Evolutionary conservation across 306 rosid genomes (phyloP), one percentile per base, ranked within the genome.

Genomic region (Calophaca sinica): DNA sequence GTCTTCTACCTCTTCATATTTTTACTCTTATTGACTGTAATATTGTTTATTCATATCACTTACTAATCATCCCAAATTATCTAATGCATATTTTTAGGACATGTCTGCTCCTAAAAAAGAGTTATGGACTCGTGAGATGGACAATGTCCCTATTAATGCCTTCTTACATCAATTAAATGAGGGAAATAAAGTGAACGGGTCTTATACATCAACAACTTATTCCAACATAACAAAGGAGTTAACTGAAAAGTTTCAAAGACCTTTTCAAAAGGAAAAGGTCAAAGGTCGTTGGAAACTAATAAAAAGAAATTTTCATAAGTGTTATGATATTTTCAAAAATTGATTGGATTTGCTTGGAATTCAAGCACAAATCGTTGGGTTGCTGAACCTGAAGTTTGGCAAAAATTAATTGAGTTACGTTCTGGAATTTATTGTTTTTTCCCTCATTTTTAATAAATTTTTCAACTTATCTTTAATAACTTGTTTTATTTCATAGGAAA

Each of bases 251-350:
- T 20, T 54, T 26, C 5, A 54, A 3, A 20, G 61, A 20, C 29
- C 61, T 54, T 54, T 54, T 54, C 60, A 15, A 53, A 53, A 53
- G 62, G 36, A 28, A 1, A 55, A 55, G n/a, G 33, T 26, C n/a
- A 26, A 20, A 20, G 26, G 26, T 20, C 26, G 26, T 20, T 20
- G 26, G 26, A 20, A 20, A 20, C 1, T 20, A 20, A 20, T 20
- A 20, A 20, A 20, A 20, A 20, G 26, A 20, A 20, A 20, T 20
- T 20, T 20, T 20, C 0, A 20, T 20, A 20, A 20, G 26, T 20
- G 26, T 20, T 20, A 20, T 20, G 26, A 20, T 20, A 20, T 20
- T 20, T 20, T 20, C 26, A 20, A 20, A 20, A 20, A 20, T 20
- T 20, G 26, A 20, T 0, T 20, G 26, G 26, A 20, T 20, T 20